Evolutionary conservation across 163 green algal species (phyloP).

Genomic region (Scenedesmus sp.): DNA sequence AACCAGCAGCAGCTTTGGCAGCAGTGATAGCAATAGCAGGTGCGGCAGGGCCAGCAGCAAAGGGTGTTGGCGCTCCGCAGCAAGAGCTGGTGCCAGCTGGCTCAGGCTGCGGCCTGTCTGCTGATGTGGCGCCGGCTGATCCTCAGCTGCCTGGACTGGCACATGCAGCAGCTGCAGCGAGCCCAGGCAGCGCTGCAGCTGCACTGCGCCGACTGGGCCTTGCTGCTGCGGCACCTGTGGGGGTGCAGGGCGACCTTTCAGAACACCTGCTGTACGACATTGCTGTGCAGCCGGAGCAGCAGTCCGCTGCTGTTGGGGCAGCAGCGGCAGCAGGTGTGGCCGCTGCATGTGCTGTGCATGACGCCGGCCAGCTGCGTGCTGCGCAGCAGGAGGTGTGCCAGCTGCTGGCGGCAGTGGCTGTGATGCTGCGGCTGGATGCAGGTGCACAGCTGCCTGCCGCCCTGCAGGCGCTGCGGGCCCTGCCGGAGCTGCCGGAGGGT

Average conservation of each 20-base stretch:
- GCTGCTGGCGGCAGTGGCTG: conserved; percentile 3
- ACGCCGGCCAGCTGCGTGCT: not conserved
- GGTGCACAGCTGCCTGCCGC: not conserved
- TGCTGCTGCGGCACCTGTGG: not conserved
- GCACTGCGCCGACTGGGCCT: not conserved
- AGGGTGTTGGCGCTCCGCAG: not conserved
- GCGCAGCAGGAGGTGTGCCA: not conserved
- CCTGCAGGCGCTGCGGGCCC: not conserved
- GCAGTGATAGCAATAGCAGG: not conserved
- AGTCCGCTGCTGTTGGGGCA: not conserved
- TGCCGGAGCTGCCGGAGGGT: conserved; percentile 4
- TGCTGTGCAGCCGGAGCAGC: not conserved
- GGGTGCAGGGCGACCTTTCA: not conserved
- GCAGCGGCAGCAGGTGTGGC: not conserved
- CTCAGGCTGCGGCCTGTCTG: not conserved
- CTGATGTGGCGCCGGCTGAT: not conserved
- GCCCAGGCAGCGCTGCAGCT: not conserved
- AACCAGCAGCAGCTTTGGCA: not conserved
- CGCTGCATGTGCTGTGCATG: not conserved
- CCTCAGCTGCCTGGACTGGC: not conserved
- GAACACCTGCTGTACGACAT: not conserved
- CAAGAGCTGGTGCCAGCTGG: not conserved
- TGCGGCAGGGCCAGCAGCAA: not conserved
- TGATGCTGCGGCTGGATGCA: not conserved
- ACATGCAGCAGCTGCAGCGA: not conserved